phyloP scores from a whole-genome alignment of 768 basidiomycete genomes.

The Podaxis mareebaensis region DNA sequence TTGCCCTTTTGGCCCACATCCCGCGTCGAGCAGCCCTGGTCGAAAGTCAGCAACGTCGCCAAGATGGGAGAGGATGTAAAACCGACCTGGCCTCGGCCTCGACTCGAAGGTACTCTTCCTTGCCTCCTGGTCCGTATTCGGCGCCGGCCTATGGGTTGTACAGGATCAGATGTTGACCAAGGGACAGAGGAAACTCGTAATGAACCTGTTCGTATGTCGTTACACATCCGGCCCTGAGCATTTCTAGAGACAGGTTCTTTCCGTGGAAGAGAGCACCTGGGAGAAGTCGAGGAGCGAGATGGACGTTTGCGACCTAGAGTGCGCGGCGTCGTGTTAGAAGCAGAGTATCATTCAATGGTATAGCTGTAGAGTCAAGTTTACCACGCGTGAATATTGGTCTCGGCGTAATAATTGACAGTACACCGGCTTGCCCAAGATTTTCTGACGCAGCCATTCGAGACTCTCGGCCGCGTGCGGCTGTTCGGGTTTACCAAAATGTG shows the following conservation, averaged over 20 bases:
- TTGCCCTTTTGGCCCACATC: conserved; percentile 66
- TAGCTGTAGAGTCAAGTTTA: conserved; percentile 35
- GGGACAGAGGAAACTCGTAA: background rate
- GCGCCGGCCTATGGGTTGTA: conserved; percentile 51
- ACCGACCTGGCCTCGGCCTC: conserved; percentile 72
- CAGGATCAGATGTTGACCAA: background rate
- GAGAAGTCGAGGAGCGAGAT: conserved; percentile 52
- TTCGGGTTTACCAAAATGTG: conserved; percentile 80
- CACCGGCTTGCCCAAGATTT: conserved; percentile 57
- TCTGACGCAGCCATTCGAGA: conserved; percentile 64
- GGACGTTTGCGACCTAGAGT: conserved; percentile 65
- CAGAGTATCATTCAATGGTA: background rate
- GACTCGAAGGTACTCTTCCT: conserved; percentile 59
- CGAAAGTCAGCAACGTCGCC: background rate
- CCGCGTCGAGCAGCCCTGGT: conserved; percentile 62
- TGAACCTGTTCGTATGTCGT: conserved; percentile 68
- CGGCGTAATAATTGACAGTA: conserved; percentile 71
- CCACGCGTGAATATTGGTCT: conserved; percentile 86
- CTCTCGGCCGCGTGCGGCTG: conserved; percentile 80
- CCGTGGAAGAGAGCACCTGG: conserved; percentile 50
- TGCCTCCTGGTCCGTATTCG: conserved; percentile 72
- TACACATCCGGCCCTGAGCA: conserved; percentile 79
- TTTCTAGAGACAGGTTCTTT: conserved; percentile 60
- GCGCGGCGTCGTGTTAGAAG: background rate
- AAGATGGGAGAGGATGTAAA: background rate